phyloP scores from a whole-genome alignment of 2,329 filamentous ascomycete species.

The Verticillium tricorpus region DNA sequence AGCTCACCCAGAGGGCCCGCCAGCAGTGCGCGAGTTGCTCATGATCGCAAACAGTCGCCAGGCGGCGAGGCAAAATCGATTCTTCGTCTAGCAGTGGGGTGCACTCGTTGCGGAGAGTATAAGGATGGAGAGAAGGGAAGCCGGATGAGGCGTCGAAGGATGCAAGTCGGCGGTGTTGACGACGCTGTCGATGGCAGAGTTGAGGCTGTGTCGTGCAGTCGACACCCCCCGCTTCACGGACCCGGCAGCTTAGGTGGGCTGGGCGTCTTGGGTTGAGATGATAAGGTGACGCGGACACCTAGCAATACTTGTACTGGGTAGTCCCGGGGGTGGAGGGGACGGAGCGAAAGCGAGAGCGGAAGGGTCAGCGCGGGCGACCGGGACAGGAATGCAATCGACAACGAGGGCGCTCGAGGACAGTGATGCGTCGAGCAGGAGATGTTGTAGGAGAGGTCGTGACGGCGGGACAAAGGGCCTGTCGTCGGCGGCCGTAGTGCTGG shows the following conservation, averaged over 20 bases:
- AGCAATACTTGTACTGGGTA: not conserved
- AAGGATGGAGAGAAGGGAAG: not conserved
- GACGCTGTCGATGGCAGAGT: slow-evolving; percentile 11
- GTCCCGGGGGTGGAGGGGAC: not conserved
- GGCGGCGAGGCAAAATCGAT: not conserved
- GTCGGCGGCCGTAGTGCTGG: not conserved
- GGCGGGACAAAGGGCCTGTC: not conserved
- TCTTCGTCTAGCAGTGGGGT: not conserved
- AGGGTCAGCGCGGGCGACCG: slow-evolving; percentile 22
- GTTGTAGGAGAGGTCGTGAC: not conserved
- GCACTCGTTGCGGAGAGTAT: not conserved
- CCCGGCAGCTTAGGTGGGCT: slow-evolving; percentile 9
- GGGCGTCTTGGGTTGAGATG: slow-evolving; percentile 11
- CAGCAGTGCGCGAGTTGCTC: not conserved
- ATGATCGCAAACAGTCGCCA: slow-evolving; percentile 1
- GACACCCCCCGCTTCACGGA: slow-evolving; percentile 12
- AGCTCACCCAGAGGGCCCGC: not conserved
- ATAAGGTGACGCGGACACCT: slow-evolving; percentile 12
- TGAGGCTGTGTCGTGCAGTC: slow-evolving; percentile 15
- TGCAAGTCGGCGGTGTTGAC: slow-evolving; percentile 5
- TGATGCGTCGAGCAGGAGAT: not conserved
- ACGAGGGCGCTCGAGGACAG: not conserved
- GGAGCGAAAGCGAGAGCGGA: slow-evolving; percentile 4
- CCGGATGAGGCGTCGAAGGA: not conserved
- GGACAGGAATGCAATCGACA: not conserved